Evolutionary conservation across 495 filamentous ascomycete genomes (phyloP), one percentile per base, ranked within the genome.

Genomic region (Neurospora sp.): DNA sequence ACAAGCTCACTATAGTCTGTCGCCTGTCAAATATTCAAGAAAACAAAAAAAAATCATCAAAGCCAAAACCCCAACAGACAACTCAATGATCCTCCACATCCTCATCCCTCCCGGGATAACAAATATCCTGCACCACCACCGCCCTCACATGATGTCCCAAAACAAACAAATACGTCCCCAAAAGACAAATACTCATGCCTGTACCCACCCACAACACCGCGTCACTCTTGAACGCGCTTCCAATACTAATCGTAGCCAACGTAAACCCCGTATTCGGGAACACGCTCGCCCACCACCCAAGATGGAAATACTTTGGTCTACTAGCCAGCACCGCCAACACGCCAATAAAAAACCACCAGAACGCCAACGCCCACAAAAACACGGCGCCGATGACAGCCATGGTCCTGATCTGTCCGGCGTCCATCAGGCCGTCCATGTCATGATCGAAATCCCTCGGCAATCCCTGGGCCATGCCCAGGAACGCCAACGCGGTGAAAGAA

Each of bases 341-440:
- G 0, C 89, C 88, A 35, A 93, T 86, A 61, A 82, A 83, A 77
- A 93, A 93, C 85, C 92, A 93, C 91, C 91, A 93, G 59, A 93
- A 84, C 41, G 86, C 89, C n/a, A 93, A 79, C 1, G 87, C 86
- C 91, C 91, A 94, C n/a, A 94, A 82, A 71, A 91, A 92, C 4
- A 89, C 87, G 1, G 85, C 90, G 3, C 83, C 78, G 0, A 86
- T 78, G 12, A 90, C 75, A 0, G 88, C 88, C 70, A 90, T 74
- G 4, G 88, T 82, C 38, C 83, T 79, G 27, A 91, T 77, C 16
- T 73, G 68, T 31, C 22, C 42, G 4, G 73, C 41, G 39, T 81
- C 79, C 16, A 78, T 16, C 12, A 80, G 10, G 7, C 79, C 78
- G 69, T 81, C 78, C 74, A 77, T 74, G 72, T 81, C 77, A 10